phyloP scores from a whole-genome alignment of 805 yeast genomes.

The Naumovozyma castellii region DNA sequence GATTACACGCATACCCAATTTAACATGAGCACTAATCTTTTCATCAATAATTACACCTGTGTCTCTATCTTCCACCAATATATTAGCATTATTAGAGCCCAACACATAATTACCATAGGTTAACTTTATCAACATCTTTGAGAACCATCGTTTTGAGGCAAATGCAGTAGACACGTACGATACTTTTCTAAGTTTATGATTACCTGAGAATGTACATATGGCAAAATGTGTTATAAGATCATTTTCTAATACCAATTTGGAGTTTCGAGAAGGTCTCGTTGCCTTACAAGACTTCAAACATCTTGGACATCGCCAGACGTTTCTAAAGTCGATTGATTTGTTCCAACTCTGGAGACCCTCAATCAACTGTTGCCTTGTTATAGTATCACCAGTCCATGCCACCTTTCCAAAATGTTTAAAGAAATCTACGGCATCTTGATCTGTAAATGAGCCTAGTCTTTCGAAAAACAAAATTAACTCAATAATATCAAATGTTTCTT shows the following conservation, averaged over 20 bases:
- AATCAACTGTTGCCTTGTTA: conserved; percentile 38
- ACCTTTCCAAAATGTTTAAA: conserved; percentile 38
- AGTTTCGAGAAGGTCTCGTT: conserved; percentile 34
- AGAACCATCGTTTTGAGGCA: conserved; percentile 85
- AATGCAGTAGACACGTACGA: conserved; percentile 68
- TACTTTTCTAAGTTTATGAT: conserved; percentile 51
- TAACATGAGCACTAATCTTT: conserved; percentile 79
- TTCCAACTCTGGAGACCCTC: conserved; percentile 38
- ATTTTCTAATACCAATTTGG: conserved; percentile 30
- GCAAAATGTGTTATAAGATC: conserved; percentile 84
- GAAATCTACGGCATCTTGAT: conserved; percentile 45
- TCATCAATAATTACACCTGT: conserved; percentile 90
- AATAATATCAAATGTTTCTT: conserved; percentile 38
- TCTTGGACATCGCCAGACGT: conserved; percentile 67
- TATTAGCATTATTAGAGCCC: conserved; percentile 88
- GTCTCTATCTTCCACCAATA: conserved; percentile 81
- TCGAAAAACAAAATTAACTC: conserved; percentile 59
- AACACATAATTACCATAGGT: conserved; percentile 81
- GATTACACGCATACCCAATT: conserved; percentile 76
- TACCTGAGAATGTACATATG: conserved; percentile 68
- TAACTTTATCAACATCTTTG: conserved; percentile 69
- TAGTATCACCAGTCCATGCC: conserved; percentile 46
- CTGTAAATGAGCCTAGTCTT: conserved; percentile 36
- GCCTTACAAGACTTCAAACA: conserved; percentile 55
- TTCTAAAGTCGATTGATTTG: conserved; percentile 30